Base-by-base conservation (phyloP, 805 yeast species). In the Starmerella etchellsii region DNA sequence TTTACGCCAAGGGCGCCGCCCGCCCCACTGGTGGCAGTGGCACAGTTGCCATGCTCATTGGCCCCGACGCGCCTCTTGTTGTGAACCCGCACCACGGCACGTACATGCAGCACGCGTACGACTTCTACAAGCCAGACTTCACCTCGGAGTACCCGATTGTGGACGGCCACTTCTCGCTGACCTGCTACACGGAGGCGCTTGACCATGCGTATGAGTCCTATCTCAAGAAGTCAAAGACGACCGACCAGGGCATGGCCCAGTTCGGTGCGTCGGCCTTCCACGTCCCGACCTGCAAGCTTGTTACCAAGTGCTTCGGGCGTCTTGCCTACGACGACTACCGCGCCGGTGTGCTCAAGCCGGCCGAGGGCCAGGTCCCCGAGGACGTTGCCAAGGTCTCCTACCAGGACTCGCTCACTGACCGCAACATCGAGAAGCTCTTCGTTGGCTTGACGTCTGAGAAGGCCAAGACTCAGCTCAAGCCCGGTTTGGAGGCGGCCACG, bases 11-110 rank as follows among this genome's bases (percentile, higher is more conserved):
- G 67, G 98, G 98, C 61, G 80, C 94, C 29, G 98, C 98, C 42
- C 80, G 98, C 72, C 98, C 98, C 59, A 91, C 98, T 40, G 98
- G 98, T 63, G 98, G 98, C 69, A 96, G 94, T 41, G 98, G 98
- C 61, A 72, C 93, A 36, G 93, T 88, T 46, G 98, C 98, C 33
- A 56, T 91, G 59, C 75, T 81, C 61, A 82, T 91, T 56, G 98
- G 98, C 38, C 95, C 97, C 39, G 94, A 91, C 60, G 96, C 98
- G 31, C 98, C 98, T 51, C 72, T 91, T 52, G 95, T 83, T 31
- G 78, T 91, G 55, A 97, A 91, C 55, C 66, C 79, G 34, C 73
- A 76, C 45, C 83, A 91, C 67, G 97, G 97, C 49, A 73, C 94
- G 19, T 82, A 69, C 71, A 82, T 91, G 94, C 88, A 83, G 65